Conservation (phyloP, 1,139 yeast species). For the Saccharomycopsis hybrid region DNA sequence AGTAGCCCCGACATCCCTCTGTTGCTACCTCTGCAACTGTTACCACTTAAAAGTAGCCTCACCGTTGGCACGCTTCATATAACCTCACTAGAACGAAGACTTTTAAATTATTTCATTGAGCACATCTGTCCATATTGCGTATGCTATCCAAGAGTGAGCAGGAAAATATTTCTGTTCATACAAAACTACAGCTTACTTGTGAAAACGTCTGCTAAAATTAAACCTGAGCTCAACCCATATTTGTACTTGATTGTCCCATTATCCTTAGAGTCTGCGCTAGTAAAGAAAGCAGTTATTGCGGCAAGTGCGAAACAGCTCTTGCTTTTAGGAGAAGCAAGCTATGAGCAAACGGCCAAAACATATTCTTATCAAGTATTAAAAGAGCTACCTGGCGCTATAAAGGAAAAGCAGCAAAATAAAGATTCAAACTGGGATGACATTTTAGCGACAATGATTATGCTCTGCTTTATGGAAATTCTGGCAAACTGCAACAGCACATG, state of each 20-base stretch:
- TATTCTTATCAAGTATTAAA: conserved; percentile 29
- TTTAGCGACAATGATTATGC: conserved; percentile 33
- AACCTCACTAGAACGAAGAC: conserved; percentile 24
- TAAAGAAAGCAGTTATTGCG: conserved; percentile 32
- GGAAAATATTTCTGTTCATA: no score
- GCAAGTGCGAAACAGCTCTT: conserved; percentile 34
- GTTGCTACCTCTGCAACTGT: no score
- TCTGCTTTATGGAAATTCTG: conserved; percentile 36
- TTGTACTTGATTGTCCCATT: conserved; percentile 33
- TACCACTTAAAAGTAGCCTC: no score
- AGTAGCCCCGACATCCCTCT: no score
- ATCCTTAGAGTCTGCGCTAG: conserved; percentile 29
- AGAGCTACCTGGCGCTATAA: conserved; percentile 30
- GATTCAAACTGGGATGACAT: conserved; percentile 34
- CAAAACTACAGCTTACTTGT: conserved; percentile 22
- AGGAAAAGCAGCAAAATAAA: conserved; percentile 24
- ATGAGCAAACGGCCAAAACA: conserved; percentile 26
- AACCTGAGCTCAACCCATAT: conserved; percentile 34
- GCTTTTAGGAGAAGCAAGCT: conserved; percentile 28
- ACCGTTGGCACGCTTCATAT: no score
- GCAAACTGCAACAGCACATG: conserved; percentile 35
- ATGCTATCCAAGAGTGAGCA: conserved; percentile 27
- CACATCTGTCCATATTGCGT: conserved; percentile 34
- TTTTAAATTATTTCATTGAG: conserved; percentile 30
- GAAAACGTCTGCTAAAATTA: no score